Evolutionary conservation across 2,329 filamentous ascomycete genomes (phyloP), one percentile per base, ranked within the genome.

Genomic region (Fusarium sp.): DNA sequence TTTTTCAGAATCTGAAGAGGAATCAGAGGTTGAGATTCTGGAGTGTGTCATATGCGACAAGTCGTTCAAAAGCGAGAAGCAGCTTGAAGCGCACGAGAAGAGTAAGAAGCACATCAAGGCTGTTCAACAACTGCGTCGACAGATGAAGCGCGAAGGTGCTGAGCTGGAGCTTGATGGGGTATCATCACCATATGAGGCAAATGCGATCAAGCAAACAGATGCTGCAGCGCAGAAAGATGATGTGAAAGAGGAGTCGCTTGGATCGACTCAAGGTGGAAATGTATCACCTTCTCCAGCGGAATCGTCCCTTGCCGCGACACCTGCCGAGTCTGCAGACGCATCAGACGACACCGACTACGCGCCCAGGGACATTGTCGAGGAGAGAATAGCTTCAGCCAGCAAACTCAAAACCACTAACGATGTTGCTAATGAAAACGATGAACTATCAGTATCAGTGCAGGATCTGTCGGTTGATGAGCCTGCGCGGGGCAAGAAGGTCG

Each of bases 71-170:
- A 98, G 95, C 78, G 93, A 97, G 80, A 95, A 94, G 74, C 96
- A 98, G 79, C 95, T 93, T 69, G 91, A 97, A 78, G 92, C 93
- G 7, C 96, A 99, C 78, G 95, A 98, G 84, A 94, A 93, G 84
- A 98, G 96, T 86, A 99, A 98, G 82, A 99, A 98, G 83, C 96
- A 99, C 79, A 83, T 92, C 70, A 98, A 98, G 80, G 92, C 94
- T 6, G 88, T 98, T 12, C 92, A 95, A 75, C 90, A 95, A 69
- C 83, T 99, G 44, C 91, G 90, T 77, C 88, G 90, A 78, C 92
- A 96, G 80, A 97, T 99, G 95, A 90, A 88, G 76, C 91, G 92
- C 76, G 93, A 99, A 78, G 92, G 95, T 77, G 85, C 86, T 52
- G 86, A 90, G 55, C 81, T 94, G 14, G 83, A 88, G 47, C 79